phyloP scores from a whole-genome alignment of 768 basidiomycete genomes.

The Lentinula detonsa region DNA sequence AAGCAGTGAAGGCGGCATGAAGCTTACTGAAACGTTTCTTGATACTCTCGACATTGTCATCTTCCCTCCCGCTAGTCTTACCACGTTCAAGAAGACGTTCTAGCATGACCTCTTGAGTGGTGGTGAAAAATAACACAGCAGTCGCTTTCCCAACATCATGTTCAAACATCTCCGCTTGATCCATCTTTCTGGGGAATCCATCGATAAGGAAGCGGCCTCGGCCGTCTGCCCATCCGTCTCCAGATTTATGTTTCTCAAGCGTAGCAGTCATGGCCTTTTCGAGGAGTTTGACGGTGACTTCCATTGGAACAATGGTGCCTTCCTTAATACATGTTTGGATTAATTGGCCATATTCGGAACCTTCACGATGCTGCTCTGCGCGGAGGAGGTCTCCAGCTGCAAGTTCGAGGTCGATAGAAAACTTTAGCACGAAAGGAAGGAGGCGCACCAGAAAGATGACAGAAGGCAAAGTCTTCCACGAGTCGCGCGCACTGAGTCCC shows the following conservation, averaged over 20 bases:
- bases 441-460: constrained; percentile 82
- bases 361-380: constrained; percentile 85
- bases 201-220: constrained; percentile 90
- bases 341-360: constrained; percentile 75
- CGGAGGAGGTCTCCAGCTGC: constrained; percentile 96
- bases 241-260: constrained; percentile 34
- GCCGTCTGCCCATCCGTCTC: constrained; percentile 62
- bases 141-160: constrained; percentile 77
- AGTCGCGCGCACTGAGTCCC: constrained; percentile 90
- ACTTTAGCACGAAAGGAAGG: not conserved
- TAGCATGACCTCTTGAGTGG: constrained; percentile 85
- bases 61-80: constrained; percentile 92
- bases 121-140: constrained; percentile 80
- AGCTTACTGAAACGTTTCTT: constrained; percentile 90
- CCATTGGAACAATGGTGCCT: constrained; percentile 93
- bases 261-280: constrained; percentile 83
- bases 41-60: constrained; percentile 93
- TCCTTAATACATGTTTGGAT: constrained; percentile 87
- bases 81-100: constrained; percentile 81
- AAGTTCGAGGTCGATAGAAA: not conserved
- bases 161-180: constrained; percentile 92
- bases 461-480: constrained; percentile 81
- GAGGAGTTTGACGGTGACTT: constrained; percentile 92
- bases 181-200: constrained; percentile 98
- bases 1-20: not conserved